These are phyloP conservation scores for Plasmodium yoelii DNA, from an alignment of 169 alveolate species.

Conservation along the genomic window DNA sequence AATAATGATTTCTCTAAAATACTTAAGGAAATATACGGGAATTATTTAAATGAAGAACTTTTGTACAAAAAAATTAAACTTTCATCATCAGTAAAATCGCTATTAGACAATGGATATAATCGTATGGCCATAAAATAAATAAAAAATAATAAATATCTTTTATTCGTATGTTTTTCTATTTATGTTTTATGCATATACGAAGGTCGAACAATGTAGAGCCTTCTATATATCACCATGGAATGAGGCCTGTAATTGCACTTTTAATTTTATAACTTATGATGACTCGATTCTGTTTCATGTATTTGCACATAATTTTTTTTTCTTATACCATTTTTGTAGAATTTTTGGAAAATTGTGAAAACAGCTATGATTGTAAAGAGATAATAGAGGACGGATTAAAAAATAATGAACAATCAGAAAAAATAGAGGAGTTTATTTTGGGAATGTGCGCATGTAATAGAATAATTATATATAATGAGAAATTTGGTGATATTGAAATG, in stretches of 20 bases:
- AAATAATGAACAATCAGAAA: slow-evolving; percentile 11
- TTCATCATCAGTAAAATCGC: slow-evolving; percentile 24
- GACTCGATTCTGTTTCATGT: no score
- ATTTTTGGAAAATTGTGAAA: slow-evolving; percentile 20
- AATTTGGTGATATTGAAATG: slow-evolving; percentile 10
- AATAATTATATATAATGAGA: slow-evolving; percentile 57
- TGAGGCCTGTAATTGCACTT: no score
- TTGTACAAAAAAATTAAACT: slow-evolving; percentile 35
- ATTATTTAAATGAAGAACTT: slow-evolving; percentile 56
- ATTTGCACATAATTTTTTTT: no score
- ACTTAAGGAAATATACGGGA: slow-evolving; percentile 34
- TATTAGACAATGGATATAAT: slow-evolving; percentile 37
- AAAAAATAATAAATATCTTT: no score
- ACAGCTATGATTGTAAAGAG: slow-evolving; percentile 46
- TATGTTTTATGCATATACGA: no score
- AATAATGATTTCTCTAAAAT: slow-evolving; percentile 34
- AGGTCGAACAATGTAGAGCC: no score
- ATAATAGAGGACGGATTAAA: slow-evolving; percentile 32
- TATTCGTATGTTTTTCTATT: no score
- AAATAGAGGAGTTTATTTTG: slow-evolving; percentile 63
- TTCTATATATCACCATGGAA: no score
- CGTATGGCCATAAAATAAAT: slow-evolving; percentile 13
- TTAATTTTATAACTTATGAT: no score
- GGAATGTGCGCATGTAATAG: slow-evolving; percentile 69
- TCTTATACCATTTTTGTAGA: slow-evolving; percentile 1